Conservation (phyloP, 768 basidiomycete genomes). For the Phallus indusiatus region DNA sequence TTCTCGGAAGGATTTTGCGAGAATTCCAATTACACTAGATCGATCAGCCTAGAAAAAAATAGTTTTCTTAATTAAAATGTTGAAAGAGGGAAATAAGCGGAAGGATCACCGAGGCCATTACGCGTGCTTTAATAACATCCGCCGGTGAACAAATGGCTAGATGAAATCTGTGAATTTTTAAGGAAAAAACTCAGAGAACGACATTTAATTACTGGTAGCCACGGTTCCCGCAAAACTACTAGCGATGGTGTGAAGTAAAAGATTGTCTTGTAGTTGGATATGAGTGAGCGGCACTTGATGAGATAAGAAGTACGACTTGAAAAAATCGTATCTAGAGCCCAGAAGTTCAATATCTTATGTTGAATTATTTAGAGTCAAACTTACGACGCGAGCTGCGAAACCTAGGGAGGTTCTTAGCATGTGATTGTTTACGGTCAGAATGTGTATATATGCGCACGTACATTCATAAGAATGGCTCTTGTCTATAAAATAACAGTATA, state of each 20-base stretch:
- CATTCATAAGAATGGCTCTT: constrained; percentile 69
- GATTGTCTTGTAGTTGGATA: constrained; percentile 54
- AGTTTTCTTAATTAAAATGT: constrained; percentile 1
- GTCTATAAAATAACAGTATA: constrained; percentile 23
- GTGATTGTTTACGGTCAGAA: neutral
- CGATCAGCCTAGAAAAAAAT: constrained; percentile 36
- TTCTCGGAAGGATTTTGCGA: constrained; percentile 50
- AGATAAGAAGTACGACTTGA: constrained; percentile 51
- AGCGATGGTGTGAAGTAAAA: constrained; percentile 56
- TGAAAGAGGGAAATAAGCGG: neutral
- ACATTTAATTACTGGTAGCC: constrained; percentile 54
- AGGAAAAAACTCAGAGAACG: neutral
- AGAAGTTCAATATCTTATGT: constrained; percentile 3
- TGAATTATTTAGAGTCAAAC: constrained; percentile 20
- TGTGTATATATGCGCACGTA: constrained; percentile 26
- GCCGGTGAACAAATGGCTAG: constrained; percentile 71
- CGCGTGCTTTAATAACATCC: constrained; percentile 65
- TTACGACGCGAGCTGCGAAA: constrained; percentile 78
- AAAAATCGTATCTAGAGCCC: constrained; percentile 57
- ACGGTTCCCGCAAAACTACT: constrained; percentile 66
- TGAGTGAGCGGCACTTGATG: constrained; percentile 44
- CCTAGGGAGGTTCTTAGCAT: constrained; percentile 28
- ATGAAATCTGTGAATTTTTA: neutral
- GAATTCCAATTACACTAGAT: constrained; percentile 38
- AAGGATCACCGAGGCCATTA: constrained; percentile 62